Conservation (phyloP, 306 rosid genomes). For the Gastrolobium villosum region DNA sequence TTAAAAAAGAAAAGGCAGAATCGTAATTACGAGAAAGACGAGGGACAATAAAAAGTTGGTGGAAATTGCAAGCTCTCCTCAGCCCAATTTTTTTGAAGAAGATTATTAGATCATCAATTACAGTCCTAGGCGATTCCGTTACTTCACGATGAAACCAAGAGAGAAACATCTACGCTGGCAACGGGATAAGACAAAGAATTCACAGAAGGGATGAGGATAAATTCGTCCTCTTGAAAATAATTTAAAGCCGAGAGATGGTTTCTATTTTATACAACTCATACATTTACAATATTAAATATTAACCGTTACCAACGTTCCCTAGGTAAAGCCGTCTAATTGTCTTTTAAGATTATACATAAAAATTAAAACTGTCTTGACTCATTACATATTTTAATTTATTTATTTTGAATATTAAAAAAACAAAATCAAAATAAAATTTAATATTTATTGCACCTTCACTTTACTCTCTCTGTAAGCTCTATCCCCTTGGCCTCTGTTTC, state of each 20-base stretch:
- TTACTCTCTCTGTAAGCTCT: constrained; percentile 6
- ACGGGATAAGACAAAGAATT: neutral
- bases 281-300: too few species aligned
- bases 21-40: too few species aligned
- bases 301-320: constrained; percentile 53
- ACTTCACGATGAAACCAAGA: constrained; percentile 59
- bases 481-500: constrained; percentile 47
- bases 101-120: neutral
- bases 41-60: neutral
- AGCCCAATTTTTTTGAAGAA: neutral
- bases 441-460: too few species aligned
- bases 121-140: constrained; percentile 60
- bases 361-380: too few species aligned
- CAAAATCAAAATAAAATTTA: too few species aligned
- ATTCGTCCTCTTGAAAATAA: constrained; percentile 41
- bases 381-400: too few species aligned
- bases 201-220: constrained; percentile 45
- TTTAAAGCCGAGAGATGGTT: constrained; percentile 13
- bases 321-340: constrained; percentile 66
- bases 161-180: constrained; percentile 12
- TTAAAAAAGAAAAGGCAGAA: too few species aligned
- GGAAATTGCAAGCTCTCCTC: neutral
- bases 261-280: neutral
- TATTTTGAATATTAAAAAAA: too few species aligned
- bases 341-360: neutral